A percentile compares a stretch with the other conserved stretches of the same genome.
Evolutionary conservation across 2,329 filamentous ascomycete species (phyloP).

Genomic region (Aspergillus clavatus): DNA sequence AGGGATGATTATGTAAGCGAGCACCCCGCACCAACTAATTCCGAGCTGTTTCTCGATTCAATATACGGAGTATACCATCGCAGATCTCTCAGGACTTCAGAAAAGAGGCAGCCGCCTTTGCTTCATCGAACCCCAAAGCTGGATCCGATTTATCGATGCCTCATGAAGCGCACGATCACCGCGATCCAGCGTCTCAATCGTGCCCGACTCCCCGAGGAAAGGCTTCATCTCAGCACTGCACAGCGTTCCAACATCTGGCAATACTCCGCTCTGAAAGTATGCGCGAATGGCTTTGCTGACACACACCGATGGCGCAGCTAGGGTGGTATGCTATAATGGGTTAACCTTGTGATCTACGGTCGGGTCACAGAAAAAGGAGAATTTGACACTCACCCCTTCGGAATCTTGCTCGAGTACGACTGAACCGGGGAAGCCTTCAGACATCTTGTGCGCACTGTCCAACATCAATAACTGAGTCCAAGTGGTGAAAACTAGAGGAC

Average conservation of each 20-base stretch:
- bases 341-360: not conserved
- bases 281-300: slow-evolving; percentile 30
- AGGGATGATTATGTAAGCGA: too few relatives aligned
- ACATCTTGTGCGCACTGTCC: slow-evolving; percentile 35
- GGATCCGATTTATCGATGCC: too few relatives aligned
- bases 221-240: slow-evolving; percentile 38
- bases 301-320: slow-evolving; percentile 36
- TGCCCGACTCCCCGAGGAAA: slow-evolving; percentile 17
- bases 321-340: slow-evolving; percentile 26
- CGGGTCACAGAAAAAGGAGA: not conserved
- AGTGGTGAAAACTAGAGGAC: not conserved
- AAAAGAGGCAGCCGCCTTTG: too few relatives aligned
- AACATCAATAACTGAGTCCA: slow-evolving; percentile 3
- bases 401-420: slow-evolving; percentile 44
- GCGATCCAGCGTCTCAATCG: slow-evolving; percentile 8
- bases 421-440: slow-evolving; percentile 40
- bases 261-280: slow-evolving; percentile 41
- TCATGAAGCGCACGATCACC: too few relatives aligned
- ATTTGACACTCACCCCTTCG: slow-evolving; percentile 33
- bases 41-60: too few relatives aligned
- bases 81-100: too few relatives aligned
- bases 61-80: too few relatives aligned
- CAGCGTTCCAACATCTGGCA: slow-evolving; percentile 33
- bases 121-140: too few relatives aligned
- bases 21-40: too few relatives aligned